A percentile compares a stretch with the other conserved stretches of the same genome.
Evolutionary conservation across 768 basidiomycete species (phyloP).

Genomic region (Lentinula detonsa): DNA sequence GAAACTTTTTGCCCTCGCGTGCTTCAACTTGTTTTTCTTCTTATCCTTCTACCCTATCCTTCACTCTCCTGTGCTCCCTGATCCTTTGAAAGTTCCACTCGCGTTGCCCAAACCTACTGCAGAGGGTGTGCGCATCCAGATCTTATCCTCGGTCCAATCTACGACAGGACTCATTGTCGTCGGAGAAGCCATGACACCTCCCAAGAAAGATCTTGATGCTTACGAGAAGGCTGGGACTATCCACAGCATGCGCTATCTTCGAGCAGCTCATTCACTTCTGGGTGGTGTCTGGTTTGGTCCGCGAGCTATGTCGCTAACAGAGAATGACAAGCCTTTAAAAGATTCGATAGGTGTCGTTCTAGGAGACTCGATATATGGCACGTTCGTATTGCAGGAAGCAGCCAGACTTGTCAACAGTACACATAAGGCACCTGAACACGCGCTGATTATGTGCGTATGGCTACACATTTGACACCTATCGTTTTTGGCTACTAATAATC

Average conservation of each 20-base stretch:
- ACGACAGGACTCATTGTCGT: constrained; percentile 82
- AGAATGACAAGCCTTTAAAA: constrained; percentile 31
- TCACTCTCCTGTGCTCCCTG: constrained; percentile 52
- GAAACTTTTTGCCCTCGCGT: constrained; percentile 5
- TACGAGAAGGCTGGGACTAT: constrained; percentile 22
- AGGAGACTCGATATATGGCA: constrained; percentile 76
- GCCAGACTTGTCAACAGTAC: constrained; percentile 61
- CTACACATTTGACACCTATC: background rate
- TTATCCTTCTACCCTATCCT: constrained; percentile 31
- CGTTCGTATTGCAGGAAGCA: constrained; percentile 87
- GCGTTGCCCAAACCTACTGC: constrained; percentile 41
- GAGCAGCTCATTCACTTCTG: constrained; percentile 59
- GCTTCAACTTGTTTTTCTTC: background rate
- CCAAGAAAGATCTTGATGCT: constrained; percentile 21
- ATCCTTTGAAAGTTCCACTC: constrained; percentile 45
- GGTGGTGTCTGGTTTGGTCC: constrained; percentile 77
- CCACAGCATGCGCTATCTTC: constrained; percentile 54
- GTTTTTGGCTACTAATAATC: constrained; percentile 7
- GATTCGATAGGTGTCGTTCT: constrained; percentile 51
- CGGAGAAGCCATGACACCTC: constrained; percentile 55
- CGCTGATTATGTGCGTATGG: constrained; percentile 61
- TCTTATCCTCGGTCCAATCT: constrained; percentile 63
- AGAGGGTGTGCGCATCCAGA: constrained; percentile 30
- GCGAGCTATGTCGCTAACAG: constrained; percentile 31
- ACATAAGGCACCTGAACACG: constrained; percentile 39